Percentiles rank a stretch among this genome's conserved stretches.
Evolutionary conservation across 495 filamentous ascomycete species (phyloP).

Genomic region (Rostrohypoxylon terebratum): DNA sequence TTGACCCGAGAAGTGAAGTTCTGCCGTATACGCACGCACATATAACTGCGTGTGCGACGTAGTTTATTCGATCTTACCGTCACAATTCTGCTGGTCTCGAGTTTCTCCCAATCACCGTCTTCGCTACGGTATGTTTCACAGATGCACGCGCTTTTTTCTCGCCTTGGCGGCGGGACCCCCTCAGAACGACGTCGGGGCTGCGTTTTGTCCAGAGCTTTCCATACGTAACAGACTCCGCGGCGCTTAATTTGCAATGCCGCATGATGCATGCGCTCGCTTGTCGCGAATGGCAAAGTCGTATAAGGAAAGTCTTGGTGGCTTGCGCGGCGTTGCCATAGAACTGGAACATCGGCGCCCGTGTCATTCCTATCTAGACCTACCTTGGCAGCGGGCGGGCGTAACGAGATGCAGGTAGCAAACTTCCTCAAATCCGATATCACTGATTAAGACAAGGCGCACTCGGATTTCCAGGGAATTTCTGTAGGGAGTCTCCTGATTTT

Average conservation of each 20-base stretch:
- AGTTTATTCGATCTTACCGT: slow-evolving; percentile 32
- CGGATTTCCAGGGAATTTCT: slow-evolving; percentile 12
- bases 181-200: slow-evolving; percentile 20
- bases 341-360: slow-evolving; percentile 27
- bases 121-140: slow-evolving; percentile 36
- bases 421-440: slow-evolving; percentile 34
- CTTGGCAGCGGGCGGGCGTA: slow-evolving; percentile 31
- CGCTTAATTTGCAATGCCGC: slow-evolving; percentile 44
- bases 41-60: slow-evolving; percentile 35
- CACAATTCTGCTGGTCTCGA: slow-evolving; percentile 30
- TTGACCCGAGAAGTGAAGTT: slow-evolving; percentile 28
- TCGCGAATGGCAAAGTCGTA: slow-evolving; percentile 31
- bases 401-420: slow-evolving; percentile 44
- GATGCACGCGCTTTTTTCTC: slow-evolving; percentile 38
- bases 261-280: slow-evolving; percentile 39
- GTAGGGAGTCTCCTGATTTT: slow-evolving; percentile 6
- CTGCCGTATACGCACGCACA: slow-evolving; percentile 20
- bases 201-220: slow-evolving; percentile 21
- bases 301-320: slow-evolving; percentile 21
- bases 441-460: slow-evolving; percentile 19
- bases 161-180: slow-evolving; percentile 38
- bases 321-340: slow-evolving; percentile 39
- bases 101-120: slow-evolving; percentile 35
- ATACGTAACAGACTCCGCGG: slow-evolving; percentile 37
- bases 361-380: slow-evolving; percentile 35